Percentiles rank a stretch among this genome's conserved stretches.
Evolutionary conservation across 208 protist species (phyloP).

Genomic region (Acanthamoeba sp.): DNA sequence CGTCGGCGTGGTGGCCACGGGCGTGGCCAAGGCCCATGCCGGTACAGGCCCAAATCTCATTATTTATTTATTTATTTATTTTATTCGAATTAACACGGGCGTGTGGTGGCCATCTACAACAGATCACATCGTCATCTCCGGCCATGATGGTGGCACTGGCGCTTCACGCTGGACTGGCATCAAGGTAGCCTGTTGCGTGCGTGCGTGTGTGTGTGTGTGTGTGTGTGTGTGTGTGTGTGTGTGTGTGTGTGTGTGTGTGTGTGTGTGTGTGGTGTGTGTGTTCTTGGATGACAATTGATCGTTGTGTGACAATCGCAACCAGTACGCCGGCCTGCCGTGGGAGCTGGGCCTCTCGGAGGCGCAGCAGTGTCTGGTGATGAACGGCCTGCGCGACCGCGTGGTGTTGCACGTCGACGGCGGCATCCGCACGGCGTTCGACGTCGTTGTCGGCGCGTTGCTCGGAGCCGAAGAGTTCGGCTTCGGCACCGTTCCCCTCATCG

Average conservation of each 20-base stretch:
- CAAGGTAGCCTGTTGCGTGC: too few species aligned
- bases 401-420: constrained; percentile 88
- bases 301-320: neutral
- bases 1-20: constrained; percentile 90
- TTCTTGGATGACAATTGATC: too few species aligned
- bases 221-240: too few species aligned
- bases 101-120: neutral
- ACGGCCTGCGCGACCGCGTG: constrained; percentile 90
- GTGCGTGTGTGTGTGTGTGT: too few species aligned
- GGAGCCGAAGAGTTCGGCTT: constrained; percentile 93
- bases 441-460: constrained; percentile 88
- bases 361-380: constrained; percentile 91
- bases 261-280: too few species aligned
- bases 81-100: neutral
- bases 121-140: constrained; percentile 93
- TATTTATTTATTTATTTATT: neutral
- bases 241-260: too few species aligned
- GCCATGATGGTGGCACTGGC: constrained; percentile 93
- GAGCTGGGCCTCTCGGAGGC: constrained; percentile 93
- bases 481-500: constrained; percentile 91
- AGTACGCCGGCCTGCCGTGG: constrained; percentile 92
- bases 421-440: constrained; percentile 91
- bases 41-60: neutral
- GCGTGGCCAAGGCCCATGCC: constrained; percentile 92
- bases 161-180: constrained; percentile 92